phyloP scores from a whole-genome alignment of 495 filamentous ascomycete species.

The Aspergillus egyptiacus region DNA sequence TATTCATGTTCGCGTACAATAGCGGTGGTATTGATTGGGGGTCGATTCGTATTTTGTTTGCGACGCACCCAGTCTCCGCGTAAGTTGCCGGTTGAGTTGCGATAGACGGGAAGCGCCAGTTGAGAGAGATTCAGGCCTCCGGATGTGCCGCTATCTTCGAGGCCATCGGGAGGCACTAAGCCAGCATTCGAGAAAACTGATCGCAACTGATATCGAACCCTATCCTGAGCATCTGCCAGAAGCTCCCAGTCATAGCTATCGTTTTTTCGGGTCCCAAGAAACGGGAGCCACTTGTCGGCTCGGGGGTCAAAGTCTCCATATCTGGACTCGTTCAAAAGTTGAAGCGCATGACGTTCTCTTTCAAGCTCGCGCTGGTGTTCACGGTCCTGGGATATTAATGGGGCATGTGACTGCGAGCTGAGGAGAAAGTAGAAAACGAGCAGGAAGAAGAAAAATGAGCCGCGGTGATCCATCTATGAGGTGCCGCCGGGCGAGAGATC shows the following conservation, averaged over 20 bases:
- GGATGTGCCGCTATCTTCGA: constrained; percentile 37
- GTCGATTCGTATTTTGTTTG: constrained; percentile 31
- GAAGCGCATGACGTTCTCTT: constrained; percentile 53
- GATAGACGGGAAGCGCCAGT: constrained; percentile 55
- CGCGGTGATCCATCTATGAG: constrained; percentile 43
- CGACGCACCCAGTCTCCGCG: constrained; percentile 69
- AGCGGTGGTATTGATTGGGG: constrained; percentile 47
- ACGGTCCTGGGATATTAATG: constrained; percentile 41
- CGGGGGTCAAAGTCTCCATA: constrained; percentile 68
- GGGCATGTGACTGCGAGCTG: constrained; percentile 40
- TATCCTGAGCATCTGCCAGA: constrained; percentile 48
- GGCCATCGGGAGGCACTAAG: constrained; percentile 24
- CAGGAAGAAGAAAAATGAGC: constrained; percentile 44
- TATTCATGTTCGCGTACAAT: constrained; percentile 45
- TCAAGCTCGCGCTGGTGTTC: constrained; percentile 40
- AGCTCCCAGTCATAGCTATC: constrained; percentile 72
- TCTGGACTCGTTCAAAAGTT: constrained; percentile 60
- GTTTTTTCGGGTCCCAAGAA: constrained; percentile 66
- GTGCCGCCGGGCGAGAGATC: constrained; percentile 27
- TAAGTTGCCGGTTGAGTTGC: constrained; percentile 74
- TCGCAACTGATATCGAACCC: constrained; percentile 48
- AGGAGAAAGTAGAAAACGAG: constrained; percentile 46
- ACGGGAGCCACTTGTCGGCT: constrained; percentile 61
- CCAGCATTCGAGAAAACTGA: constrained; percentile 37
- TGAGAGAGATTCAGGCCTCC: constrained; percentile 37